Evolutionary conservation across 1,284 basidiomycete genomes (phyloP).

Genomic region (Cystobasidium slooffiae): DNA sequence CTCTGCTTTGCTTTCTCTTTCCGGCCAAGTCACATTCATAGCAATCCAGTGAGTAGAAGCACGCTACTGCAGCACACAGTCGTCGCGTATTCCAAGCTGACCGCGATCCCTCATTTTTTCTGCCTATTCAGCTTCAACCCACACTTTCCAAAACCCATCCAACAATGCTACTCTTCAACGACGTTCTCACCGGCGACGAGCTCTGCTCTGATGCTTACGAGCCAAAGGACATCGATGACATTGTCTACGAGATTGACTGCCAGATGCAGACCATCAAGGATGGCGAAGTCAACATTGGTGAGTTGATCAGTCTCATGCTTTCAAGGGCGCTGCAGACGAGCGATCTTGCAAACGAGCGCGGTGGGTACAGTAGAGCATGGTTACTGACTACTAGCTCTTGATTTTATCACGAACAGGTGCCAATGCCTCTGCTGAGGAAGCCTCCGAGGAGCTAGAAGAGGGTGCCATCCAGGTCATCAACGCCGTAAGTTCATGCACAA

Average conservation of each 20-base stretch:
- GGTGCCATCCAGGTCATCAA: conserved; percentile 83
- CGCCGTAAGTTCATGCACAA: conserved; percentile 62
- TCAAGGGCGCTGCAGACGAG: too few species aligned
- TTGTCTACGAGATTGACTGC: conserved; percentile 91
- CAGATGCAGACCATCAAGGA: conserved; percentile 72
- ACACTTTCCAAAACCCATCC: neutral
- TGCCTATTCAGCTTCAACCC: neutral
- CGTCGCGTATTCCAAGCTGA: neutral
- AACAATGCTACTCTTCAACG: conserved; percentile 75
- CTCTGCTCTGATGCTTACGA: conserved; percentile 94
- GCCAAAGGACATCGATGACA: conserved; percentile 73
- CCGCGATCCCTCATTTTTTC: neutral
- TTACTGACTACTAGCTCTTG: too few species aligned
- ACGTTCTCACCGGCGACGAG: conserved; percentile 79
- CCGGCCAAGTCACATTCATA: neutral
- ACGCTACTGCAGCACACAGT: neutral
- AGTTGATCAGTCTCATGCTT: neutral
- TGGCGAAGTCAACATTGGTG: conserved; percentile 90
- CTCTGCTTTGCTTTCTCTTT: conserved; percentile 1
- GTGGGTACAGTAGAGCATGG: too few species aligned
- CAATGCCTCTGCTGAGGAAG: conserved; percentile 89
- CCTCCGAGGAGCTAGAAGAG: conserved; percentile 79
- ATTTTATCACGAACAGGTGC: too few species aligned
- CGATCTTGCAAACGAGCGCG: too few species aligned
- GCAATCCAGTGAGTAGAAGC: neutral